A percentile compares a stretch with the other conserved stretches of the same genome.
These are phyloP conservation scores for Lophiotrema nucula DNA, from an alignment of 495 filamentous ascomycete species.

Conservation along the genomic window DNA sequence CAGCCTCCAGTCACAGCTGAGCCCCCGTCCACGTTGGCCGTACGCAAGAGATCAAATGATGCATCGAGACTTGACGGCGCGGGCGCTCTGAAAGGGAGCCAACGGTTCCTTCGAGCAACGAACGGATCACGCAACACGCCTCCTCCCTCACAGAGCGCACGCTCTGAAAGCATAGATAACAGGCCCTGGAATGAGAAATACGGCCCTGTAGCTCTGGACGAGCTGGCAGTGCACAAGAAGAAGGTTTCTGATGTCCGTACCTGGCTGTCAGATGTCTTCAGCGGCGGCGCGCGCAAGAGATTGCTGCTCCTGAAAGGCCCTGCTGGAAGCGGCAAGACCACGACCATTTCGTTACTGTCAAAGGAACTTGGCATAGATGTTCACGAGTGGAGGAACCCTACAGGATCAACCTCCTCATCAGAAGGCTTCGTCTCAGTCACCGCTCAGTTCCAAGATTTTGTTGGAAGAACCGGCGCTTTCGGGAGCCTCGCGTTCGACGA, in stretches of 20 bases:
- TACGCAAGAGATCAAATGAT: conserved; percentile 35
- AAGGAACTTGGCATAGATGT: conserved; percentile 68
- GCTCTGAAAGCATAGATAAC: conserved; percentile 28
- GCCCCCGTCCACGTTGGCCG: conserved; percentile 28
- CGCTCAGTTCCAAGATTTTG: conserved; percentile 85
- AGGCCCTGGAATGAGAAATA: conserved; percentile 86
- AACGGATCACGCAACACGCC: conserved; percentile 27
- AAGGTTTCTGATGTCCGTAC: conserved; percentile 82
- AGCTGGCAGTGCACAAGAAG: conserved; percentile 87
- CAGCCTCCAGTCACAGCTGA: not conserved
- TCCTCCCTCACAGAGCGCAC: conserved; percentile 21
- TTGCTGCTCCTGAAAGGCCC: conserved; percentile 83
- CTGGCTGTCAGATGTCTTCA: conserved; percentile 76
- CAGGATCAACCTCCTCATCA: conserved; percentile 54
- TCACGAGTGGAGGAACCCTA: conserved; percentile 88
- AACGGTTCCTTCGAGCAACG: conserved; percentile 42
- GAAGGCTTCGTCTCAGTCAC: conserved; percentile 64
- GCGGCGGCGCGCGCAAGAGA: conserved; percentile 55
- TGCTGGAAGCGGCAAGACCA: conserved; percentile 92
- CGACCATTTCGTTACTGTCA: conserved; percentile 74
- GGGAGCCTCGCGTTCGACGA: conserved; percentile 62
- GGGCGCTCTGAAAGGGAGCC: conserved; percentile 27
- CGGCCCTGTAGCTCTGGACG: conserved; percentile 67
- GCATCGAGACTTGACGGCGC: not conserved
- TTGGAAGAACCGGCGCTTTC: conserved; percentile 75